Base-by-base conservation (phyloP, 2,329 filamentous ascomycete genomes). In the Dactylonectria macrodidyma region DNA sequence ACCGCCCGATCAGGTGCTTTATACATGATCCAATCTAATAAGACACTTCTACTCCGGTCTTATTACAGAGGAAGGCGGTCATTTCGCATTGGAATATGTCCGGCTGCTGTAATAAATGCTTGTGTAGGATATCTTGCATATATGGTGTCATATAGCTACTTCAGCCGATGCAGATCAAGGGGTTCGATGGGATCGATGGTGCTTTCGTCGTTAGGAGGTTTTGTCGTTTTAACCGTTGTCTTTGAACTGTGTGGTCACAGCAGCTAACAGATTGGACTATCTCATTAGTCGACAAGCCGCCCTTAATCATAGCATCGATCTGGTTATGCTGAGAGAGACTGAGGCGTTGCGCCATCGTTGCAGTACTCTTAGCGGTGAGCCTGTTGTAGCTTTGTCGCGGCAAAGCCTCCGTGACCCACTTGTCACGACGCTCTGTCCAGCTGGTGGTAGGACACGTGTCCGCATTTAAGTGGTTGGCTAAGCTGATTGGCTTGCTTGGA, bases 271-370 rank as follows among this genome's bases (percentile, higher is more conserved):
- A 26, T 26, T 44, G 14, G 54, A 16, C 54, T 57, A 57, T 57
- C 34, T 57, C 54, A 19, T 57, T 44, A 44, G 54, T 57, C 54
- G 34, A 44, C 24, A 57, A 57, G 34, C 54, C 54, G 34, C 34
- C 46, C 11, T 57, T 19, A 26, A 57, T 57, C 54, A 55, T 55
- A 38, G 33, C 52, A 55, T 55, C 52, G 52, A 55, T 55, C 52
- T 41, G 52, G 22, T 41, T 55, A 22, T 55, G 30, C 41, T 55
- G 52, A 5, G 52, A 55, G 52, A 55, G n/a, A 55, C 16, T 46
- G 44, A 46, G 44, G 16, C 16, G 44, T n/a, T 14, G 6, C 16
- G 44, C 44, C 34, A 36, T 36, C 8, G 34, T 36, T 41, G 16
- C 10, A 12, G 38, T 41, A 6, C 44, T 46, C 16, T 22, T 46